Conservation (phyloP, 2,329 filamentous ascomycete genomes). For the Dactylellina cionopaga region DNA sequence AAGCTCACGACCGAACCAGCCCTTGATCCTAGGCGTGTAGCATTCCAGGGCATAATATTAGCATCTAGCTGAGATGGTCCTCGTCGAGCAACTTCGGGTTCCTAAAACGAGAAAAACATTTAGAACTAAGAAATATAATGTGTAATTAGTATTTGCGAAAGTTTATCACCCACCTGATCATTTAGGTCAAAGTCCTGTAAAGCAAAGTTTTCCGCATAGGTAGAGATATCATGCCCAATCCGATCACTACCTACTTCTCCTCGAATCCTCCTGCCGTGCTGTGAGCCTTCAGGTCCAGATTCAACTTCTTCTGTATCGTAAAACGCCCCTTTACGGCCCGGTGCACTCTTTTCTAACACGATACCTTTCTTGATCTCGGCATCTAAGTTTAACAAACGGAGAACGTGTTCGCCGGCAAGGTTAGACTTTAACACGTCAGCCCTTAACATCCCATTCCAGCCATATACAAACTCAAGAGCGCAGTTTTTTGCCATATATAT, state of each 20-base stretch:
- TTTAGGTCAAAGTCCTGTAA: not conserved
- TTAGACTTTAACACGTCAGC: not conserved
- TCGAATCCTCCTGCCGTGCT: slow-evolving; percentile 32
- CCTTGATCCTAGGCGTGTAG: slow-evolving; percentile 38
- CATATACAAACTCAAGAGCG: slow-evolving; percentile 24
- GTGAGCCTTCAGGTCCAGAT: slow-evolving; percentile 23
- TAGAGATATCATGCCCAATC: not conserved
- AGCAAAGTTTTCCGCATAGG: not conserved
- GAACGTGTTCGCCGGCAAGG: slow-evolving; percentile 11
- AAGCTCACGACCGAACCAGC: slow-evolving; percentile 49
- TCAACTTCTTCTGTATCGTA: not conserved
- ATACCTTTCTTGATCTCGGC: not conserved
- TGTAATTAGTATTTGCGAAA: not conserved
- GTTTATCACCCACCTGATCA: slow-evolving; percentile 2
- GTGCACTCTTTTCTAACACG: not conserved
- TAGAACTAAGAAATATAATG: not conserved
- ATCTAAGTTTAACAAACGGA: not conserved
- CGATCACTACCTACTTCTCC: not conserved
- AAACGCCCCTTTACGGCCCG: not conserved
- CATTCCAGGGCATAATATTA: slow-evolving; percentile 53
- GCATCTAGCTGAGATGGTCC: not conserved
- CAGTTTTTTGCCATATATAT: slow-evolving; percentile 2
- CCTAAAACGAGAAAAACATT: not conserved
- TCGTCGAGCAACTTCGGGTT: slow-evolving; percentile 28
- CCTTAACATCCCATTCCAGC: slow-evolving; percentile 36